Conservation (phyloP, 1,284 basidiomycete genomes). For the Ceratobasidium sp. region DNA sequence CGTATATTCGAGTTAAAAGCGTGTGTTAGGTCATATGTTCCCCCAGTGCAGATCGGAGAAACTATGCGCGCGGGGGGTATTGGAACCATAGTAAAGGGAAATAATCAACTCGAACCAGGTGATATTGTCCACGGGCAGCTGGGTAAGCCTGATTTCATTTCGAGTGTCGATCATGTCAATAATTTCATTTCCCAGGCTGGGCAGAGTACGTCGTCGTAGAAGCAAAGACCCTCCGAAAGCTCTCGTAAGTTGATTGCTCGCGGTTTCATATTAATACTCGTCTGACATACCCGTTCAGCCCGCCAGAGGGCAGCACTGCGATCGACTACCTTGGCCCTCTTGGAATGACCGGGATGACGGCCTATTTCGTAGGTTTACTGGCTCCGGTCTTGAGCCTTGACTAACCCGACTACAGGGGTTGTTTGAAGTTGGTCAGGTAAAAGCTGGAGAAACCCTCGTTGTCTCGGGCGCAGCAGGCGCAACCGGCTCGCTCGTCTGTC, state of each 20-base stretch:
- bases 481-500: conserved; percentile 75
- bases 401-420: conserved; percentile 65
- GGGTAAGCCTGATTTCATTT: conserved; percentile 58
- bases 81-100: conserved; percentile 64
- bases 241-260: conserved; percentile 57
- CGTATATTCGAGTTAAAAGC: conserved; percentile 63
- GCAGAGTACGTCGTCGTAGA: conserved; percentile 73
- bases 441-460: conserved; percentile 81
- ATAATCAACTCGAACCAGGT: conserved; percentile 61
- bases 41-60: conserved; percentile 77
- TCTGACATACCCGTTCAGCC: not conserved
- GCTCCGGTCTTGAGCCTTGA: not conserved
- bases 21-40: conserved; percentile 52
- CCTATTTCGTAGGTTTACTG: conserved; percentile 71
- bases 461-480: conserved; percentile 91
- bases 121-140: conserved; percentile 67
- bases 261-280: not conserved
- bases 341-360: conserved; percentile 75
- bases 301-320: conserved; percentile 58
- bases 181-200: conserved; percentile 64
- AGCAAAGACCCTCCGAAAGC: conserved; percentile 61
- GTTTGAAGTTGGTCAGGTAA: conserved; percentile 76
- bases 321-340: conserved; percentile 81
- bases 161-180: not conserved
- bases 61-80: conserved; percentile 77